Base-by-base conservation (phyloP, 768 basidiomycete species). In the Guyanaporus albipodus region DNA sequence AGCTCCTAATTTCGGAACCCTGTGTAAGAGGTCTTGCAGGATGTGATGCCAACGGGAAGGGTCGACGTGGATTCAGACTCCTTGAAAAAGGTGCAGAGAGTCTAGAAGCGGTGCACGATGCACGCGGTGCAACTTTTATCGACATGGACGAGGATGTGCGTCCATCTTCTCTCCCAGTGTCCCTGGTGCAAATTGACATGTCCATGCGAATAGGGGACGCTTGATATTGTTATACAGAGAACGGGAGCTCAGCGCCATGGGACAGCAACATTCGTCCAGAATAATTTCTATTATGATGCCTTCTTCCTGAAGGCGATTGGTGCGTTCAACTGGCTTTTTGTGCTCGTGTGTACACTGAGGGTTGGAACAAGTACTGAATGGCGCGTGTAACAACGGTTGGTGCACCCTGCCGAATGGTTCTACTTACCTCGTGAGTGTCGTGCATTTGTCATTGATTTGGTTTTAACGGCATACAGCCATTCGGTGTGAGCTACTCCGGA, bases 291-390 rank as follows among this genome's bases (percentile, higher is more conserved):
- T 59, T 93, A 93, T 61, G 96, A 99, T 54, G 95, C 96, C 0
- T 99, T 99, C 73, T 99, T 98, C 79, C 74, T 98, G 42, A 97
- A 97, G 62, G 91, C 96, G 3, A 88, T 93, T 34, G 86, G 94
- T 95, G 34, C 35, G 82, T 68, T 19, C 9, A 43, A 12, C 8
- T 19, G 15, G 23, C n/a, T 31, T 26, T 35, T 22, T 29, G 33
- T 31, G 4, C 44, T n/a, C 21, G 29, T 27, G n/a, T 42, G 10
- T 12, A 8, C 27, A 33, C 19, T 56, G 47, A 52, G 36, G 21
- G 38, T 12, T 14, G 17, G 28, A 14, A 18, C 26, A 54, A 93
- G 93, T 96, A 0, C 69, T 97, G 28, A 97, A 97, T 56, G 94
- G 94, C 15, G 95, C 92, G 0, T 99, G 96, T 58, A 71, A 82